phyloP scores from a whole-genome alignment of 73 alveolate species.

The Stentor coeruleus region DNA sequence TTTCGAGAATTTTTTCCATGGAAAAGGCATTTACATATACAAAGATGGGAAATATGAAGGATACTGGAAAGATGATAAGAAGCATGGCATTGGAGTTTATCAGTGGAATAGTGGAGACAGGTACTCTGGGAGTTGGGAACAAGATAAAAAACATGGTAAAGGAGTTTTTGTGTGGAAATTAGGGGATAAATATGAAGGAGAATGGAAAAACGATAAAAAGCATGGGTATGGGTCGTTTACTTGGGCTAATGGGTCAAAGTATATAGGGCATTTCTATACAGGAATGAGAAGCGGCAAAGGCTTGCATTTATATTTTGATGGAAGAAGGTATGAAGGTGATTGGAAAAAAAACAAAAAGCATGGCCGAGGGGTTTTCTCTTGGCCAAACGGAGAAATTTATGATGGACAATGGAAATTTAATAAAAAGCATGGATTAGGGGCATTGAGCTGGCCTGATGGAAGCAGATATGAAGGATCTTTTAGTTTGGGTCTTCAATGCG shows the following conservation, averaged over 20 bases:
- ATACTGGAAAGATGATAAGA: slow-evolving; percentile 32
- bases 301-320: slow-evolving; percentile 49
- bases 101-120: slow-evolving; percentile 34
- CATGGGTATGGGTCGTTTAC: slow-evolving; percentile 74
- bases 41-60: slow-evolving; percentile 54
- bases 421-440: slow-evolving; percentile 43
- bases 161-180: too few relatives aligned
- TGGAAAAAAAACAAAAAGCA: slow-evolving; percentile 49
- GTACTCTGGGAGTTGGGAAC: slow-evolving; percentile 46
- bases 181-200: slow-evolving; percentile 73
- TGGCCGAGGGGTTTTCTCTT: slow-evolving; percentile 62
- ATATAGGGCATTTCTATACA: slow-evolving; percentile 45
- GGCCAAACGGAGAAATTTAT: slow-evolving; percentile 45
- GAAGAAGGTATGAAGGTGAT: slow-evolving; percentile 57
- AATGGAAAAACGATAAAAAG: slow-evolving; percentile 63
- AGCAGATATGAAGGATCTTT: slow-evolving; percentile 44
- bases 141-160: slow-evolving; percentile 65
- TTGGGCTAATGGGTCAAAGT: slow-evolving; percentile 66
- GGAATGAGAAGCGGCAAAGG: slow-evolving; percentile 68
- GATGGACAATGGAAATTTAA: slow-evolving; percentile 46
- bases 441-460: slow-evolving; percentile 29
- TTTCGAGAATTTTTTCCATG: too few relatives aligned
- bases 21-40: slow-evolving; percentile 40
- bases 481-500: slow-evolving; percentile 37
- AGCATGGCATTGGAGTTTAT: slow-evolving; percentile 21